Conservation (phyloP, 2,329 filamentous ascomycete species). For the Dendrostoma leiphaemia region DNA sequence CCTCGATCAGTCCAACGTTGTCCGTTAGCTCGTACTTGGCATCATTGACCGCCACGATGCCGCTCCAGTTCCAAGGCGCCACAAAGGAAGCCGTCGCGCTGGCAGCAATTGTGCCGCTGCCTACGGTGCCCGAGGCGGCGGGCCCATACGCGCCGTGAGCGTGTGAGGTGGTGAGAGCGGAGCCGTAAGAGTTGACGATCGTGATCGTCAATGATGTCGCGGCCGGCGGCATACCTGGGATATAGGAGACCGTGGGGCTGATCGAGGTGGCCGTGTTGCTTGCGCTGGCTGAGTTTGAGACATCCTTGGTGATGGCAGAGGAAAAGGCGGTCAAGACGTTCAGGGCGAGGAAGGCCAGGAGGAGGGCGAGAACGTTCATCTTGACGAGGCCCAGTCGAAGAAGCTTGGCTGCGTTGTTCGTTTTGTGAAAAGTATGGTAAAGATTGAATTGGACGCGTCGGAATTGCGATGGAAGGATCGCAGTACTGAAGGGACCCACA, state of each 20-base stretch:
- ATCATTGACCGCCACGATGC: conserved; percentile 20
- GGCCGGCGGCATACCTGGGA: not conserved
- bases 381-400: not conserved
- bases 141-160: conserved; percentile 1
- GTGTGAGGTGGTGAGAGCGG: conserved; percentile 19
- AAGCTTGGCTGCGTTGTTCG: too few relatives aligned
- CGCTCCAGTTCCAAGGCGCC: conserved; percentile 19
- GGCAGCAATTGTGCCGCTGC: conserved; percentile 18
- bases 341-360: not conserved
- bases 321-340: not conserved
- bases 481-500: too few relatives aligned
- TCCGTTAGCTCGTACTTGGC: conserved; percentile 5
- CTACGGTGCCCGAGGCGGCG: conserved; percentile 8
- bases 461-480: too few relatives aligned
- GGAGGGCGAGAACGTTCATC: not conserved
- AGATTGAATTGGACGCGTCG: too few relatives aligned
- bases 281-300: not conserved
- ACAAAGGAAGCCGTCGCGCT: conserved; percentile 13
- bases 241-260: not conserved
- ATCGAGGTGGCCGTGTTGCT: not conserved
- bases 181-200: conserved; percentile 15
- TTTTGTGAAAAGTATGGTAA: too few relatives aligned
- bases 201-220: conserved; percentile 12
- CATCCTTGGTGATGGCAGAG: not conserved
- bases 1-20: conserved; percentile 19